Evolutionary conservation across 2,329 filamentous ascomycete genomes (phyloP).

Genomic region (Dactylellina cionopaga): DNA sequence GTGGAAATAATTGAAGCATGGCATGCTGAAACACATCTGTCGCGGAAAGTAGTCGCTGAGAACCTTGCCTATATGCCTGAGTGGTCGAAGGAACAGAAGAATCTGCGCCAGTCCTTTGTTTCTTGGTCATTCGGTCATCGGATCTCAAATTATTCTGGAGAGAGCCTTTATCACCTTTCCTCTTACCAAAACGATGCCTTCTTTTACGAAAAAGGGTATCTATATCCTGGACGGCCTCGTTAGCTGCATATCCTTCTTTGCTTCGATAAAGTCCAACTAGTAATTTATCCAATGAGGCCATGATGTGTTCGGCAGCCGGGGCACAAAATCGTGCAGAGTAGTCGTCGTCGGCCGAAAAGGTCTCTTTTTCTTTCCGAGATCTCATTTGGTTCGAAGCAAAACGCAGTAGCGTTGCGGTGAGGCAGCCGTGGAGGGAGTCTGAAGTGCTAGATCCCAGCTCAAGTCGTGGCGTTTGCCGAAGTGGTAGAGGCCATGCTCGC

Average conservation of each 20-base stretch:
- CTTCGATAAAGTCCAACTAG: constrained; percentile 43
- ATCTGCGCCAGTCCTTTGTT: constrained; percentile 7
- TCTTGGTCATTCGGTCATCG: constrained; percentile 12
- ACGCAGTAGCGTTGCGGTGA: constrained; percentile 31
- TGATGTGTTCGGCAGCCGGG: constrained; percentile 21
- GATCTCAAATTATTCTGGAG: not conserved
- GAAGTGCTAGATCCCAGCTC: constrained; percentile 20
- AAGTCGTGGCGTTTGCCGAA: constrained; percentile 16
- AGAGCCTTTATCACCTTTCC: not conserved
- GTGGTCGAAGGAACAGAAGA: constrained; percentile 1
- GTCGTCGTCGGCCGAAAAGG: constrained; percentile 38
- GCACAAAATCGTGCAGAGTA: constrained; percentile 8
- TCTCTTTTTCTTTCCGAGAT: not conserved
- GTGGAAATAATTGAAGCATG: constrained; percentile 37
- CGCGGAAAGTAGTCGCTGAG: constrained; percentile 27
- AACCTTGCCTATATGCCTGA: constrained; percentile 37
- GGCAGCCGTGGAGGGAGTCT: constrained; percentile 17
- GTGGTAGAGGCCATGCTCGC: constrained; percentile 44
- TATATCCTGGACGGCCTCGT: constrained; percentile 22
- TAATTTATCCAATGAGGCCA: constrained; percentile 19
- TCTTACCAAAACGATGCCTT: constrained; percentile 9
- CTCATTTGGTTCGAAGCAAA: constrained; percentile 29
- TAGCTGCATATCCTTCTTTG: constrained; percentile 41
- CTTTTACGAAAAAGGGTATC: constrained; percentile 29
- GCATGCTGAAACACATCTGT: constrained; percentile 45